Evolutionary conservation across 768 basidiomycete species (phyloP), one percentile per base, ranked within the genome.

Genomic region (Asterophora parasitica): DNA sequence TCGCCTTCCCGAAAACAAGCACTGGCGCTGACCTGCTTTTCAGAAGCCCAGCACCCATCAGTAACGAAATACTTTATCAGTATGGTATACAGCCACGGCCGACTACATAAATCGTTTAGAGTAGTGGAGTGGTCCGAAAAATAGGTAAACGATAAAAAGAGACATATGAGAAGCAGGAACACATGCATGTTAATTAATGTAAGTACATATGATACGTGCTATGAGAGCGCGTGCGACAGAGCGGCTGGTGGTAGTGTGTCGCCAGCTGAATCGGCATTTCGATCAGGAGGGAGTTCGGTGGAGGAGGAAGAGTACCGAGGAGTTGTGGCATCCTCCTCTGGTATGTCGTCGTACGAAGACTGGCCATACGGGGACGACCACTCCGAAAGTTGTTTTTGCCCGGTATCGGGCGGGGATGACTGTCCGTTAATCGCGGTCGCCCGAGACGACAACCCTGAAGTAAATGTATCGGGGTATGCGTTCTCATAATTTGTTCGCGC

Each of bases 1-100:
- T 97, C 55, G 94, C 94, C 15, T 97, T 97, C 72, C 94, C 94
- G 7, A 97, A 97, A 73, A 86, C 88, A 7, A 79, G 82, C 33
- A 79, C 71, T 49, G 93, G 94, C 4, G 77, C 82, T 17, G 94
- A 97, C 67, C 79, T 83, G 35, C 79, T 95, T 32, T 93, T 96
- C 75, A 86, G 82, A 66, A 92, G 91, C 65, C 94, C 94, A 33
- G 82, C 88, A 10, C 57, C 76, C 13, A 73, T 83, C 46, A 59
- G 62, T 47, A 61, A 67, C 17, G 73, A 77, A 28, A 69, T 78
- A 28, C 66, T 92, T 44, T 57, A 71, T 53, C 79, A 85, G 61
- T 90, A 89, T 64, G 79, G 81, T 55, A 74, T 89, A 54, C 70
- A 66, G 58, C 61, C 69, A 38, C 52, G 50, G 41, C 45, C 46